Percentiles rank a stretch among this genome's conserved stretches.
Evolutionary conservation across 768 basidiomycete species (phyloP).

Genomic region (Phlegmacium glaucopus): DNA sequence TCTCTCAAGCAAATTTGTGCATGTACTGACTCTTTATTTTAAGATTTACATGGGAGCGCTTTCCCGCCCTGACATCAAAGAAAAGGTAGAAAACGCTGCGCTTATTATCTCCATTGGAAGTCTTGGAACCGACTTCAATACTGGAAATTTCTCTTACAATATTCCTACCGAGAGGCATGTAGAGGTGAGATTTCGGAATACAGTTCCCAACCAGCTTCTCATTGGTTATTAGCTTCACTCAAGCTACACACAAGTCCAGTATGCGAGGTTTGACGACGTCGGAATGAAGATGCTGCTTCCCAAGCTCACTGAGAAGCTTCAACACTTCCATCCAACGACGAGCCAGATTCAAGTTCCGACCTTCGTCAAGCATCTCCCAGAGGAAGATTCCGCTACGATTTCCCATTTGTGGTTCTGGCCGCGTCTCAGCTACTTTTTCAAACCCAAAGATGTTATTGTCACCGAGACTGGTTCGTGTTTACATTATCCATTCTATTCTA

Average conservation of each 20-base stretch:
- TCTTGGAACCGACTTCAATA: constrained; percentile 81
- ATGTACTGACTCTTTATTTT: background rate
- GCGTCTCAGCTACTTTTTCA: constrained; percentile 68
- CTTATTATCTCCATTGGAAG: constrained; percentile 72
- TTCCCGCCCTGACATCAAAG: constrained; percentile 61
- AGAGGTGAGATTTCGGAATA: constrained; percentile 44
- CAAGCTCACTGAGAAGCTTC: constrained; percentile 57
- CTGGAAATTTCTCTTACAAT: constrained; percentile 80
- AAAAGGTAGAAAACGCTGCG: constrained; percentile 70
- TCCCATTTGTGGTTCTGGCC: constrained; percentile 87
- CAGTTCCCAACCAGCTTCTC: background rate
- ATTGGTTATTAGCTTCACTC: constrained; percentile 51
- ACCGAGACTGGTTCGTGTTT: constrained; percentile 71
- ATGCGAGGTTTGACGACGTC: constrained; percentile 58
- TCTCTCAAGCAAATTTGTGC: background rate
- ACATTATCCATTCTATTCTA: background rate
- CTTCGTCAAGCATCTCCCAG: constrained; percentile 41
- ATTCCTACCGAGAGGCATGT: constrained; percentile 56
- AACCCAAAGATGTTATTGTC: constrained; percentile 69
- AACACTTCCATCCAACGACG: constrained; percentile 35
- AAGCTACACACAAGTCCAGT: constrained; percentile 61
- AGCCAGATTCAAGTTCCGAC: constrained; percentile 43
- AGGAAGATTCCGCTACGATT: constrained; percentile 52
- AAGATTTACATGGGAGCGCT: constrained; percentile 78
- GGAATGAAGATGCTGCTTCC: constrained; percentile 80